These are phyloP conservation scores for Candida sp. DNA, from an alignment of 1,139 yeast species.

Conservation along the genomic window DNA sequence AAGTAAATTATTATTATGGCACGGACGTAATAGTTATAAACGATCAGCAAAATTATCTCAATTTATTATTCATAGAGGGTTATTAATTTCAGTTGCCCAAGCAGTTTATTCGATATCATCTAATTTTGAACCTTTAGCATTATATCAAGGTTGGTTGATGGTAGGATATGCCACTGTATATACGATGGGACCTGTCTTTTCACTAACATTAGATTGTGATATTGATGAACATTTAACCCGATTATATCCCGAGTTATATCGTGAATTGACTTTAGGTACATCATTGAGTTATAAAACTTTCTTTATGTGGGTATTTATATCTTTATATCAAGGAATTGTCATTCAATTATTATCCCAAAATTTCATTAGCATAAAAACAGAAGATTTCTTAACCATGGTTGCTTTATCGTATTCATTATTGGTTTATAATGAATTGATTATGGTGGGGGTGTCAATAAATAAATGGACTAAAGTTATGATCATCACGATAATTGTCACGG, in stretches of 20 bases:
- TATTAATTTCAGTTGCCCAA: conserved; percentile 93
- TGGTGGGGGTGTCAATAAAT: conserved; percentile 91
- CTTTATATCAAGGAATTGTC: conserved; percentile 81
- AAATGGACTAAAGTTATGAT: conserved; percentile 87
- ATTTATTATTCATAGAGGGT: conserved; percentile 94
- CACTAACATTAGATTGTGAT: conserved; percentile 87
- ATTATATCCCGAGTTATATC: conserved; percentile 91
- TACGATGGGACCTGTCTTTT: conserved; percentile 98
- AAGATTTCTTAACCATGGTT: conserved; percentile 70
- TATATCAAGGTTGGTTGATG: conserved; percentile 96
- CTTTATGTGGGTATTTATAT: conserved; percentile 86
- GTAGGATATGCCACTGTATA: conserved; percentile 97
- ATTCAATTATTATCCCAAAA: conserved; percentile 80
- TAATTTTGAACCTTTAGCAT: conserved; percentile 86
- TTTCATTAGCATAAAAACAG: conserved; percentile 59
- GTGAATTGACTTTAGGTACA: conserved; percentile 85
- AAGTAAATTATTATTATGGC: conserved; percentile 90
- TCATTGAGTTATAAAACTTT: conserved; percentile 86
- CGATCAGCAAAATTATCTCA: conserved; percentile 94
- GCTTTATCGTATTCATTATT: conserved; percentile 80
- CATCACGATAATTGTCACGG: conserved; percentile 67
- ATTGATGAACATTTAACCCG: conserved; percentile 87
- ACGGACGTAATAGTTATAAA: conserved; percentile 95
- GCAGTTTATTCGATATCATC: conserved; percentile 89
- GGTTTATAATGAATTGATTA: conserved; percentile 78